Evolutionary conservation across 106 monocot genomes (phyloP), one percentile per base, ranked within the genome.

Genomic region (Dioscorea dumetorum): DNA sequence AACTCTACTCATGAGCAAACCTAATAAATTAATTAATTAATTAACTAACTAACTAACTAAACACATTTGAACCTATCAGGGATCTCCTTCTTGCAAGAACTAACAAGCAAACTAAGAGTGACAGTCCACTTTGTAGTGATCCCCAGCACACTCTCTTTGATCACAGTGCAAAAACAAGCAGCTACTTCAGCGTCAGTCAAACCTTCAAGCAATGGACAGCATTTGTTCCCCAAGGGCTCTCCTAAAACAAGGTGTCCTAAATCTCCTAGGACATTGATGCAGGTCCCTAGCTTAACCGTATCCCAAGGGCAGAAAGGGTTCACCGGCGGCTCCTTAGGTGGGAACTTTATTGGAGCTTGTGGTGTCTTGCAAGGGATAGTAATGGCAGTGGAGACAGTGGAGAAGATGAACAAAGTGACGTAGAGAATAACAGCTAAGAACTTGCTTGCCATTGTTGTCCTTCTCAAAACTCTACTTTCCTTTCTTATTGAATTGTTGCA

Each of bases 51-150:
- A n/a, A n/a, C n/a, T n/a, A 51, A 51, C 52, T 71, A 88, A 14
- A 78, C 63, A 62, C 90, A 90, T 70, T 83, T 85, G 76, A 81
- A 90, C 4, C 90, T 85, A 50, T 77, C 77, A 12, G 90, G 90
- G 28, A 81, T 33, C 49, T 76, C 49, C 80, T 75, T 80, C 52
- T 78, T 80, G 75, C 90, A 90, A 5, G 80, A 57, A 52, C 79
- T 85, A 24, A 77, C 74, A 58, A 90, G 14, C 19, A 72, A 13
- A 72, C 85, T 75, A 50, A 85, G 22, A 0, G 77, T 76, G 8
- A 90, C 83, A n/a, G 80, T 60, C 83, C 82, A 80, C 57, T 81
- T 32, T 6, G 69, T 62, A 9, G 63, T 79, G 61, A 87, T 62
- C 2, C 83, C 83, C 1, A 86, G 62, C 22, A 76, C 74, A 23